A percentile compares a stretch with the other conserved stretches of the same genome.
Evolutionary conservation across 306 rosid genomes (phyloP).

Genomic region (Gleditsia sinensis): DNA sequence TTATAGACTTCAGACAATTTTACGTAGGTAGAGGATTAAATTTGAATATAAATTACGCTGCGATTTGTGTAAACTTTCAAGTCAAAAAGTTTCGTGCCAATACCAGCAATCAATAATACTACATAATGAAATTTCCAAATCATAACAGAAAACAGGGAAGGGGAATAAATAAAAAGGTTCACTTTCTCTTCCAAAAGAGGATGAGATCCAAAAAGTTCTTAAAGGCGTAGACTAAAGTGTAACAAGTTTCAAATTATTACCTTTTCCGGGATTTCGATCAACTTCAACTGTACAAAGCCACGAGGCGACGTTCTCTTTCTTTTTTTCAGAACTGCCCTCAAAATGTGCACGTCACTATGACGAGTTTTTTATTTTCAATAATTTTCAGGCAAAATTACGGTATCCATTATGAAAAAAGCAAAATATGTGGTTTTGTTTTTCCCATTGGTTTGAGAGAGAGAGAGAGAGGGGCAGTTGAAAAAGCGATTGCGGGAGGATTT

Average conservation of each 20-base stretch:
- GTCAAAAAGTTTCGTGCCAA: neutral
- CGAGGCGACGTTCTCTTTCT: neutral
- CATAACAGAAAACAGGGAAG: neutral
- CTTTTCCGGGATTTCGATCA: slow-evolving; percentile 24
- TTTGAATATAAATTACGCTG: neutral
- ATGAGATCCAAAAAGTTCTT: slow-evolving; percentile 16
- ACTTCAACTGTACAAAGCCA: neutral
- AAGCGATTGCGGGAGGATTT: neutral
- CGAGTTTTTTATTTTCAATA: neutral
- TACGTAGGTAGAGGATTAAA: neutral
- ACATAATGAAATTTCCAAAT: neutral
- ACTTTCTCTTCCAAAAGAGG: slow-evolving; percentile 16
- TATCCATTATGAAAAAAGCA: neutral
- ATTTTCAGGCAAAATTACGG: neutral
- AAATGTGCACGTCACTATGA: neutral
- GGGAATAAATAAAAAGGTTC: slow-evolving; percentile 10
- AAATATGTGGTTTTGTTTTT: no score
- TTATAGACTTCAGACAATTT: no score
- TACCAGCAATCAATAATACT: neutral
- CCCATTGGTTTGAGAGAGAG: no score
- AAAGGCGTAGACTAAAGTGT: neutral
- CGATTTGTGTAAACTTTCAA: neutral
- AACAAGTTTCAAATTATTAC: slow-evolving; percentile 9
- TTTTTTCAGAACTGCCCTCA: neutral
- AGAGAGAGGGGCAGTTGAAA: neutral